Evolutionary conservation across 208 protist genomes (phyloP).

Genomic region (Trypanosoma avium): DNA sequence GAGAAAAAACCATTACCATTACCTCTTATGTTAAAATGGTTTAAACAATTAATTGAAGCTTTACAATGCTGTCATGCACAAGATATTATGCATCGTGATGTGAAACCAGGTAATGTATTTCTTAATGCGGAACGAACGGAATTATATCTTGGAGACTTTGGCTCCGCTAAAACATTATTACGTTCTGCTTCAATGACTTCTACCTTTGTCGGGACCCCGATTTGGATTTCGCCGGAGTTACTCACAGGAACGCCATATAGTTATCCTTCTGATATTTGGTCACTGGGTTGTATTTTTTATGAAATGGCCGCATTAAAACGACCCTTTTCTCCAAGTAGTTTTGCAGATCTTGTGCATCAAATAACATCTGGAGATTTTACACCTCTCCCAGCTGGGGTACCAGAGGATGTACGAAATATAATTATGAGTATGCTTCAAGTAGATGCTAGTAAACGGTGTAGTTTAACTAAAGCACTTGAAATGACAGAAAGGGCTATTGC

Average conservation of each 20-base stretch:
- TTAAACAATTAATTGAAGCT: conserved; percentile 73
- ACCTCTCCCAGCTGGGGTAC: conserved; percentile 46
- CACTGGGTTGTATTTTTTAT: conserved; percentile 78
- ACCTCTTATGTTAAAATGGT: conserved; percentile 61
- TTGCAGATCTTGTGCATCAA: conserved; percentile 76
- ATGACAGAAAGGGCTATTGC: conserved; percentile 21
- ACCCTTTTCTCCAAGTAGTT: conserved; percentile 66
- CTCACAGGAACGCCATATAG: conserved; percentile 78
- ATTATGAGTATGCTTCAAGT: conserved; percentile 64
- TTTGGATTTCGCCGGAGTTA: conserved; percentile 90
- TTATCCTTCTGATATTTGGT: conserved; percentile 86
- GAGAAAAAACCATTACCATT: conserved; percentile 48
- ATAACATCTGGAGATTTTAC: conserved; percentile 66
- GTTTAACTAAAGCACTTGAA: conserved; percentile 38
- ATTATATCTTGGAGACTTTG: conserved; percentile 77
- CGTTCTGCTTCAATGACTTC: conserved; percentile 30
- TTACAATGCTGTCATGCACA: conserved; percentile 81
- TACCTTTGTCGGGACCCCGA: conserved; percentile 76
- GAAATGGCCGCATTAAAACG: conserved; percentile 58
- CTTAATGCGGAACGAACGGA: conserved; percentile 47
- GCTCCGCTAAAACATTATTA: conserved; percentile 63
- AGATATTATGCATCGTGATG: conserved; percentile 87
- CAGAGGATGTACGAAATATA: conserved; percentile 40
- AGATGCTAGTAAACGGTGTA: conserved; percentile 43
- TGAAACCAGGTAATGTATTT: conserved; percentile 92